phyloP scores from a whole-genome alignment of 225 moss, liverwort and hornwort species.

The Physcomitrellopsis africana region DNA sequence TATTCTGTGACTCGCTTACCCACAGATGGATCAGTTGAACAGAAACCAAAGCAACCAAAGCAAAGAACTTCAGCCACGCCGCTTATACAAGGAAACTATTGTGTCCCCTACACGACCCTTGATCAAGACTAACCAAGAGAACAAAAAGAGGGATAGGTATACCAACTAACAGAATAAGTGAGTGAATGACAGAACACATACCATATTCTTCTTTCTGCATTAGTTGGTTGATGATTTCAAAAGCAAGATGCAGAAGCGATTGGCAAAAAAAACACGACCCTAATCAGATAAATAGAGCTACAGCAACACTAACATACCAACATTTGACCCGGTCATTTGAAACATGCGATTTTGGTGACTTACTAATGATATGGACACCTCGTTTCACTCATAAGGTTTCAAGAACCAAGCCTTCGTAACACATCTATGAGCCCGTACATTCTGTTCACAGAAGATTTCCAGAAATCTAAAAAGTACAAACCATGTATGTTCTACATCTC shows the following conservation, averaged over 20 bases:
- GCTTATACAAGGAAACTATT: constrained; percentile 1
- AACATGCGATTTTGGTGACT: background rate
- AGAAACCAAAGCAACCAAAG: constrained; percentile 1
- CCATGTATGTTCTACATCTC: background rate
- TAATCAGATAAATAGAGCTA: constrained; percentile 22
- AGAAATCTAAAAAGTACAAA: background rate
- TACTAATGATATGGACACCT: background rate
- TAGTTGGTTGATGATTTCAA: constrained; percentile 24
- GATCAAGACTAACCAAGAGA: constrained; percentile 11
- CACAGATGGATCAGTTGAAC: constrained; percentile 6
- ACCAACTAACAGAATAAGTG: constrained; percentile 18
- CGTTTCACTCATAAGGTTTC: background rate
- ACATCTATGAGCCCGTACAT: background rate
- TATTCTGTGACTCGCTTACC: background rate
- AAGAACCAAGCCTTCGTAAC: background rate
- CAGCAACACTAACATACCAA: background rate
- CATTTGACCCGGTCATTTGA: constrained; percentile 2
- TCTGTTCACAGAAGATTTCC: constrained; percentile 8
- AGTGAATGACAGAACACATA: constrained; percentile 23
- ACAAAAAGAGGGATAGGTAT: constrained; percentile 1
- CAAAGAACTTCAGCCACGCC: constrained; percentile 20
- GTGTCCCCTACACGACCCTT: background rate
- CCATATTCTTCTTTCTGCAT: constrained; percentile 94
- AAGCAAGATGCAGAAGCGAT: constrained; percentile 31
- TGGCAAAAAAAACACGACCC: constrained; percentile 30